Evolutionary conservation across 371 early-diverging fungal species (phyloP), one percentile per base, ranked within the genome.

Genomic region (Mucor mucedo): DNA sequence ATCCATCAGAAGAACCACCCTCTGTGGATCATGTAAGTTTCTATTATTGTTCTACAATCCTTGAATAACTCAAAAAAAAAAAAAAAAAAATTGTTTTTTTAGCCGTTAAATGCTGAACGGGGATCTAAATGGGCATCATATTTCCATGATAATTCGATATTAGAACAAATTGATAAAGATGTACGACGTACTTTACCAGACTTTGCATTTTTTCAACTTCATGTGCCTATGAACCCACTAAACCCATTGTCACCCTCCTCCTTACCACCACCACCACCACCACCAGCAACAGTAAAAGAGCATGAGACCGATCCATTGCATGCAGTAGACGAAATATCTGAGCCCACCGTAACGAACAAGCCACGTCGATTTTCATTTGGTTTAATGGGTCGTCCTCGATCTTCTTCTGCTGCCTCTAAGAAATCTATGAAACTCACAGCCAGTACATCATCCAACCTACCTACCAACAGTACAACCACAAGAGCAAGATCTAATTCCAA

Each of bases 161-260:
- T 91, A 45, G 93, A 92, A 50, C 93, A 93, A 71, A 93, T 94
- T 29, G 92, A 93, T 73, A 91, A 90, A 68, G 95, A 94, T 68
- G 87, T 91, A 10, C 65, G 91, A 52, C 82, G 95, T 33, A 94
- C 95, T 9, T 72, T 92, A 60, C 91, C 93, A 5, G 94, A 94
- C 67, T 81, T 93, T 64, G 87, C 89, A 2, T 92, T 93, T 69
- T 93, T 94, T 61, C 94, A 92, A 63, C 73, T 73, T 7, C 85
- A 83, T 5, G 84, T 90, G 32, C 84, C 85, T 3, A 66, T 66
- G 42, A 84, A 80, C 38, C 75, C 78, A 8, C 65, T 78, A 5
- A 82, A 84, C 56, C 87, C 87, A 1, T 72, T 87, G 13, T 81
- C 83, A 48, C 74, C 75, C 38, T 70, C 72, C 2, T 52, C 50